A percentile compares a stretch with the other conserved stretches of the same genome.
These are phyloP conservation scores for Loxodes magnus DNA, from an alignment of 73 alveolate genomes.

Conservation along the genomic window DNA sequence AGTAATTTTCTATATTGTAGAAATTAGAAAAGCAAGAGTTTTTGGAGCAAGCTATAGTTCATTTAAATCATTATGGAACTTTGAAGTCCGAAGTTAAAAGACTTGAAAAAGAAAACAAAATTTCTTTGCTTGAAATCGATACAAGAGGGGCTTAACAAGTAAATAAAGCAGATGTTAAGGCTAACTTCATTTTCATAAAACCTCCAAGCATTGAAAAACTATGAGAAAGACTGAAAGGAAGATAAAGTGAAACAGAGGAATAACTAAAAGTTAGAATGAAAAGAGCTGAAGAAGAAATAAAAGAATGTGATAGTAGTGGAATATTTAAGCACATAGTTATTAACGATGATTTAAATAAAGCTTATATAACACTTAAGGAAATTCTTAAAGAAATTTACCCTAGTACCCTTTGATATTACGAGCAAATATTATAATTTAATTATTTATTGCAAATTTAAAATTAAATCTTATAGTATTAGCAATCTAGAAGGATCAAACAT, in stretches of 20 bases:
- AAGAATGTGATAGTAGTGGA: slow-evolving; percentile 44
- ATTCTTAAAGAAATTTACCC: slow-evolving; percentile 10
- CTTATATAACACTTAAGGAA: slow-evolving; percentile 5
- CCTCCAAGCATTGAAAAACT: slow-evolving; percentile 53
- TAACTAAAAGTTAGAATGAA: slow-evolving; percentile 46
- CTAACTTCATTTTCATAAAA: slow-evolving; percentile 59
- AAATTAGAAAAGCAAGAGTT: slow-evolving; percentile 43
- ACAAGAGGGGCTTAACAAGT: slow-evolving; percentile 78
- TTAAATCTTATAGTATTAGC: too few relatives aligned
- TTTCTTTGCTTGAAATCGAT: slow-evolving; percentile 76
- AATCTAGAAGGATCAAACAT: too few relatives aligned
- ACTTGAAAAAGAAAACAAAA: slow-evolving; percentile 42
- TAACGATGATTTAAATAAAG: slow-evolving; percentile 46
- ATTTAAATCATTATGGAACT: slow-evolving; percentile 78
- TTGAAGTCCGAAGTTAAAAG: slow-evolving; percentile 48
- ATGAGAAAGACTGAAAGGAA: slow-evolving; percentile 64
- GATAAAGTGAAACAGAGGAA: slow-evolving; percentile 83
- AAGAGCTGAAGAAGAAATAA: slow-evolving; percentile 55
- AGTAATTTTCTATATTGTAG: too few relatives aligned
- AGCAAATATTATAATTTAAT: too few relatives aligned
- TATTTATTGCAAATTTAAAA: too few relatives aligned
- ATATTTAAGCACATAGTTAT: slow-evolving; percentile 33
- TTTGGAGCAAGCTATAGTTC: slow-evolving; percentile 64
- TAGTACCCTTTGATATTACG: too few relatives aligned
- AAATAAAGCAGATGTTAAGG: slow-evolving; percentile 23